These are phyloP conservation scores for Penicillium decumbens DNA, from an alignment of 2,329 filamentous ascomycete species.

Conservation along the genomic window DNA sequence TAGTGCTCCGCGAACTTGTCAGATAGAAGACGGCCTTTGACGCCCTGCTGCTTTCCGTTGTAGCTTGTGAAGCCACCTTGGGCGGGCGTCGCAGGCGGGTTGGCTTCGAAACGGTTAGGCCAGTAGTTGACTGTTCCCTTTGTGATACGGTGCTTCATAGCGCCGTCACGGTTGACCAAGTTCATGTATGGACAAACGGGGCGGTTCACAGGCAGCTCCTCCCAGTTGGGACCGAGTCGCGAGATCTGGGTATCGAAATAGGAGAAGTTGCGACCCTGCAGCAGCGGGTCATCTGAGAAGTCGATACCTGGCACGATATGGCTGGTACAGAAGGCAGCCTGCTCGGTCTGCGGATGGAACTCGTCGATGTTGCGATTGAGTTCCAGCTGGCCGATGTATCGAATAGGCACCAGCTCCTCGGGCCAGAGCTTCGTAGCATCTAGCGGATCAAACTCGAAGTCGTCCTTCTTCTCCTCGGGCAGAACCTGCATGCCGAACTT, in stretches of 20 bases:
- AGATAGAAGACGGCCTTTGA: slow-evolving; percentile 57
- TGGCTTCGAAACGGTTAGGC: slow-evolving; percentile 65
- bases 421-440: slow-evolving; percentile 86
- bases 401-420: slow-evolving; percentile 67
- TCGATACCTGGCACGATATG: slow-evolving; percentile 76
- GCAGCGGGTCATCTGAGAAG: slow-evolving; percentile 69
- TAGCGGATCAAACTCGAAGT: slow-evolving; percentile 80
- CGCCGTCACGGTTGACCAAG: slow-evolving; percentile 70
- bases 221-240: slow-evolving; percentile 68
- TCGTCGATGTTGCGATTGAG: slow-evolving; percentile 77
- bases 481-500: slow-evolving; percentile 78
- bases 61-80: slow-evolving; percentile 68
- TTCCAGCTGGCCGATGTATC: slow-evolving; percentile 73
- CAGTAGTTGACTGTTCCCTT: slow-evolving; percentile 73
- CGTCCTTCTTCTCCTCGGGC: slow-evolving; percentile 64
- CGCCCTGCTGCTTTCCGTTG: slow-evolving; percentile 60
- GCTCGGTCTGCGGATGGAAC: slow-evolving; percentile 77
- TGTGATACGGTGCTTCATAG: slow-evolving; percentile 66
- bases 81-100: slow-evolving; percentile 57
- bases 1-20: slow-evolving; percentile 45
- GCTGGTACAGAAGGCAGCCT: slow-evolving; percentile 75
- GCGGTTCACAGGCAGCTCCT: slow-evolving; percentile 72
- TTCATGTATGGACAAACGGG: slow-evolving; percentile 72
- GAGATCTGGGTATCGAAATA: slow-evolving; percentile 55
- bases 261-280: slow-evolving; percentile 67